Percentiles rank a stretch among this genome's conserved stretches.
Conservation (phyloP, 2,329 filamentous ascomycete genomes). For the Cladosporium sp. region DNA sequence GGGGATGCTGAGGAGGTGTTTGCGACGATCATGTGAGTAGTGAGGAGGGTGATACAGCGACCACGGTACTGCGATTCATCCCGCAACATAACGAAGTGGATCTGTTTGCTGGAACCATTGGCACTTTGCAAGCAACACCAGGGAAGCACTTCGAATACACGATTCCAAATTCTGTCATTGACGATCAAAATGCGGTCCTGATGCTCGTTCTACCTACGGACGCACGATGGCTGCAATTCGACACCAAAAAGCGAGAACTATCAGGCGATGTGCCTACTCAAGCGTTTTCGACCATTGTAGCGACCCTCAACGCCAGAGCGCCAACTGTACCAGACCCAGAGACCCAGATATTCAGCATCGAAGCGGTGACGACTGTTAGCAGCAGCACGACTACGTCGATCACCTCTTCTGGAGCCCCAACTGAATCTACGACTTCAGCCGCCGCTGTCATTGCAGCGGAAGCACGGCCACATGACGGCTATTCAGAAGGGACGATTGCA, state of each 20-base stretch:
- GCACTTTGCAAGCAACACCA: constrained; percentile 44
- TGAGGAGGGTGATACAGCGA: constrained; percentile 55
- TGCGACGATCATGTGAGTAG: constrained; percentile 59
- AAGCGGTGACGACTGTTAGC: constrained; percentile 13
- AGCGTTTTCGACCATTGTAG: constrained; percentile 36
- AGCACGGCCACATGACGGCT: neutral
- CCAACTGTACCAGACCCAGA: constrained; percentile 27
- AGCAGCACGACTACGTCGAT: constrained; percentile 16
- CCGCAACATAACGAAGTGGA: constrained; percentile 27
- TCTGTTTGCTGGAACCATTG: constrained; percentile 42
- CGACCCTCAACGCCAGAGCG: constrained; percentile 41
- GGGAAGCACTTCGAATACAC: constrained; percentile 48
- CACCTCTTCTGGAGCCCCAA: constrained; percentile 14
- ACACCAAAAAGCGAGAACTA: constrained; percentile 41
- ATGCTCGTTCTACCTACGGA: constrained; percentile 42
- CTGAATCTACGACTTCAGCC: neutral
- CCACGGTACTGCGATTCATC: constrained; percentile 50
- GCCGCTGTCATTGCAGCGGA: constrained; percentile 12
- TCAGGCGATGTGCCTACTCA: constrained; percentile 46
- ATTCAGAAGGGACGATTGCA: constrained; percentile 27
- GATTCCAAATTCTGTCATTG: constrained; percentile 43
- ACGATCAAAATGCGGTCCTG: constrained; percentile 37
- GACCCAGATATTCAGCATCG: constrained; percentile 43
- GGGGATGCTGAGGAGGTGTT: constrained; percentile 56
- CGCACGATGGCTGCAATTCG: constrained; percentile 48